Evolutionary conservation across 2,329 filamentous ascomycete genomes (phyloP).

Genomic region (Fusarium compactum): DNA sequence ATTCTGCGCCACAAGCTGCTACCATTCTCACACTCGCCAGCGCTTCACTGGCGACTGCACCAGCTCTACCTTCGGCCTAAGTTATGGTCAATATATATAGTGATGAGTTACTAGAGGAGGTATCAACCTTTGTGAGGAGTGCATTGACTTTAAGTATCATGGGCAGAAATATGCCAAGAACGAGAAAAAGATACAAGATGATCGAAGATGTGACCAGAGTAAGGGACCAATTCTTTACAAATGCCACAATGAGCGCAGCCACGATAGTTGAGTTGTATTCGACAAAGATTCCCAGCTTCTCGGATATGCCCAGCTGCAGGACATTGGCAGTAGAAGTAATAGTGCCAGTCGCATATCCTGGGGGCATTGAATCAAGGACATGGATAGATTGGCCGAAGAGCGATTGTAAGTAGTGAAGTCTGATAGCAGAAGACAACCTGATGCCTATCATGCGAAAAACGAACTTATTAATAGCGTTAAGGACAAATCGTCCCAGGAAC

Average conservation of each 20-base stretch:
- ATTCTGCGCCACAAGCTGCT: constrained; percentile 71
- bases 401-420: constrained; percentile 72
- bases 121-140: constrained; percentile 56
- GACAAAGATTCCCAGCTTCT: constrained; percentile 70
- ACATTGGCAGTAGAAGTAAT: constrained; percentile 74
- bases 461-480: constrained; percentile 74
- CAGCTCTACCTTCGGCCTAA: constrained; percentile 66
- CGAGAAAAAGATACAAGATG: constrained; percentile 66
- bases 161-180: constrained; percentile 63
- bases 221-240: constrained; percentile 69
- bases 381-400: constrained; percentile 75
- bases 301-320: constrained; percentile 73
- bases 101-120: no score
- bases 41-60: constrained; percentile 71
- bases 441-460: constrained; percentile 72
- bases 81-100: constrained; percentile 8
- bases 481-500: constrained; percentile 73
- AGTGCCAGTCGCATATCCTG: constrained; percentile 71
- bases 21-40: constrained; percentile 72
- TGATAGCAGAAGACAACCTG: constrained; percentile 69
- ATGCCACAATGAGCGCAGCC: constrained; percentile 66
- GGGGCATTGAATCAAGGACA: constrained; percentile 74
- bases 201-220: constrained; percentile 69
- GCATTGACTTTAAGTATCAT: constrained; percentile 66
- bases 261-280: constrained; percentile 67